Conservation (phyloP, 495 filamentous ascomycete species). For the Pyrenopolyporus hunteri region DNA sequence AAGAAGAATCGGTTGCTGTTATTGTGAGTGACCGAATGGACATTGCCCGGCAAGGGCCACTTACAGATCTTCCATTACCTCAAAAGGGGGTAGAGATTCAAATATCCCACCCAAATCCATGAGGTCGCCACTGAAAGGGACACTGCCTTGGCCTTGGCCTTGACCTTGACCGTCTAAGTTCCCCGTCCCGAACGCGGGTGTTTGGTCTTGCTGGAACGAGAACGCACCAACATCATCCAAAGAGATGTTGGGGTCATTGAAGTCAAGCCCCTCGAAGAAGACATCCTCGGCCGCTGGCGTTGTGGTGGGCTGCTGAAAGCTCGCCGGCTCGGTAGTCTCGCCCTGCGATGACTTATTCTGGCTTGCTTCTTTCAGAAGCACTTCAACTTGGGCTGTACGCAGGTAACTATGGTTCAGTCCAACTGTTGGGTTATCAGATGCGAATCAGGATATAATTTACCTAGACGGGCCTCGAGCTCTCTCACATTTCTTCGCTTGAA, state of each 20-base stretch:
- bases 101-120: conserved; percentile 49
- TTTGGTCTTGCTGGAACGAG: conserved; percentile 19
- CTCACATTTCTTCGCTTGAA: conserved; percentile 89
- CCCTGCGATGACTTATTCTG: conserved; percentile 12
- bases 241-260: conserved; percentile 13
- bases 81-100: conserved; percentile 51
- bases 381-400: conserved; percentile 54
- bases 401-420: conserved; percentile 3
- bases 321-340: not conserved
- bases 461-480: conserved; percentile 80
- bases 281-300: conserved; percentile 24
- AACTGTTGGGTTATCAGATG: not conserved
- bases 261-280: conserved; percentile 32
- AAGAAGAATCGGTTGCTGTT: conserved; percentile 52
- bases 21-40: conserved; percentile 1
- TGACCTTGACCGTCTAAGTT: conserved; percentile 16
- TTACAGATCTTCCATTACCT: conserved; percentile 58
- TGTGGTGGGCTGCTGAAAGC: conserved; percentile 5
- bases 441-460: conserved; percentile 49
- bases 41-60: conserved; percentile 10
- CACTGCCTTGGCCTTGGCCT: conserved; percentile 11
- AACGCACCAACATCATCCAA: conserved; percentile 23
- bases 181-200: conserved; percentile 1
- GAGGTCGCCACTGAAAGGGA: conserved; percentile 37
- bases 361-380: conserved; percentile 46